Base-by-base conservation (phyloP, 1,139 yeast species). In the Pichia sp. region DNA sequence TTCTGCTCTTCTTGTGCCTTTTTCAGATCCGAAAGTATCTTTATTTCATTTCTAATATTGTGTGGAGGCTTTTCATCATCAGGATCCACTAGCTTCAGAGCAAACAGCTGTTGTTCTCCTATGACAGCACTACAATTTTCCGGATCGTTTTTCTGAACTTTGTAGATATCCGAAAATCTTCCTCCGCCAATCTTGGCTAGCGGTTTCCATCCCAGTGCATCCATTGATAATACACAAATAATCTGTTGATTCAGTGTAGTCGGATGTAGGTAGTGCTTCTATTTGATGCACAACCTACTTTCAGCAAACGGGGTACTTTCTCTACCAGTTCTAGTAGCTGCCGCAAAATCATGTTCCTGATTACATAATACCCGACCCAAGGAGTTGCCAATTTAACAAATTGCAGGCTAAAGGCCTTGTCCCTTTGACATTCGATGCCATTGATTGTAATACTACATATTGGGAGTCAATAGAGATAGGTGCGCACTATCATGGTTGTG, bases 21-120 rank as follows among this genome's bases (percentile, higher is more conserved):
- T 44, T 59, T 56, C 45, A 76, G 56, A 23, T 62, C 57, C 16
- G 62, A 55, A 41, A 79, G 62, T 2, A 77, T 57, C 34, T 62
- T 64, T 41, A 77, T 62, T 62, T 80, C 85, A 47, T 70, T 72
- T 30, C 67, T 54, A 5, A 78, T 71, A 55, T 70, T 70, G 59
- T 81, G 84, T 1, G 85, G 85, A 1, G 81, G 75, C 23, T 67
- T 64, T 51, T 78, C 79, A 45, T 75, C 80, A 48, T 76, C 80
- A 1, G 77, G 77, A 19, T 74, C 73, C 1, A 77, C 72, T 23
- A 74, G 64, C 61, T 80, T 80, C 49, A 80, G 57, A 0, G 81
- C 83, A 5, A 70, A 58, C 8, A 10, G 5, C n/a, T 26, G 29
- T n/a, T 30, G 19, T 23, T 41, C 10, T 5, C 31, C 41, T 15